phyloP scores from a whole-genome alignment of 1,139 yeast species.

The Saccharomyces hybrid region DNA sequence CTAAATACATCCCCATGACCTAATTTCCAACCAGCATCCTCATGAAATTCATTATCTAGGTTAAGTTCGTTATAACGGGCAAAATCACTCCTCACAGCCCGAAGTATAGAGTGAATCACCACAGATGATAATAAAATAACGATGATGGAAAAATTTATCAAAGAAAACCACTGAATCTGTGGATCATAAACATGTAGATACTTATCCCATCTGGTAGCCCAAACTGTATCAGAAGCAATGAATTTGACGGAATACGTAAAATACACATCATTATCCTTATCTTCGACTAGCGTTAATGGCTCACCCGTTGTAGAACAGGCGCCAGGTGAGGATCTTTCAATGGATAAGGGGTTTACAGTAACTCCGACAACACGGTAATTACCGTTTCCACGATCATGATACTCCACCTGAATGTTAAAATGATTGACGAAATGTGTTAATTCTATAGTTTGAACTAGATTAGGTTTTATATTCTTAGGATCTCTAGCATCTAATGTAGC shows the following conservation, averaged over 20 bases:
- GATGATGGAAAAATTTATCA: slow-evolving; percentile 74
- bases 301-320: slow-evolving; percentile 33
- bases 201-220: slow-evolving; percentile 99
- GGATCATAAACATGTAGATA: slow-evolving; percentile 89
- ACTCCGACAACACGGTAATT: slow-evolving; percentile 88
- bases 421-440: slow-evolving; percentile 66
- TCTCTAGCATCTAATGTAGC: not conserved
- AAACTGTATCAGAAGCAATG: slow-evolving; percentile 60
- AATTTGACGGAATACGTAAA: slow-evolving; percentile 64
- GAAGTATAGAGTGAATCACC: slow-evolving; percentile 70
- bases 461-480: slow-evolving; percentile 13
- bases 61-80: slow-evolving; percentile 83
- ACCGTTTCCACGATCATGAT: slow-evolving; percentile 65
- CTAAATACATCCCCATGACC: slow-evolving; percentile 95
- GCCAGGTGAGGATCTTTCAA: slow-evolving; percentile 39
- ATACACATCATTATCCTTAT: slow-evolving; percentile 39
- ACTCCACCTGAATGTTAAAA: slow-evolving; percentile 69
- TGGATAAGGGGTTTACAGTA: slow-evolving; percentile 62
- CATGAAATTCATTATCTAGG: slow-evolving; percentile 79
- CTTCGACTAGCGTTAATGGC: slow-evolving; percentile 41
- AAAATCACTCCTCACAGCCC: slow-evolving; percentile 80
- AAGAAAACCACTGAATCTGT: slow-evolving; percentile 91
- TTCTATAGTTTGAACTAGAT: slow-evolving; percentile 14
- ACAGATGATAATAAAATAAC: slow-evolving; percentile 71
- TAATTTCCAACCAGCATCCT: slow-evolving; percentile 96